Base-by-base conservation (phyloP, 306 rosid species). In the Purshia tridentata region DNA sequence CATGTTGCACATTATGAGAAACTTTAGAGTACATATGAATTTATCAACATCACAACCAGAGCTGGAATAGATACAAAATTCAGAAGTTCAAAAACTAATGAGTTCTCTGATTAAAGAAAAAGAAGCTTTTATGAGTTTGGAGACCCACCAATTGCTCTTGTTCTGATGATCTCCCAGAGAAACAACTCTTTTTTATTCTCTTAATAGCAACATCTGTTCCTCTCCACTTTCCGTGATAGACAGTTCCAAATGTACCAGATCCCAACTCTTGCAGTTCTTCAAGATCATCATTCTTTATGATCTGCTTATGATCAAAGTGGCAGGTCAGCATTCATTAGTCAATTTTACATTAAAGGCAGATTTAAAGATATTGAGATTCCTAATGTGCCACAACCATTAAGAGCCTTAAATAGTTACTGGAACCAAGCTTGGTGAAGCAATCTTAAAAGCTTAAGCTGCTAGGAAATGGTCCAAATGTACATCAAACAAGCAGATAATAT, bases 221-320 rank as follows among this genome's bases (percentile, higher is more conserved):
- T 80, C 99, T 91, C 99, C 98, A 95, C 80, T 87, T 88, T 63
- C 99, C 98, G 46, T 85, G 98, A 85, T 85, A 91, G 76, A 95
- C 99, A 51, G 97, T 95, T 76, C 99, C 99, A 80, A 88, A 95
- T 56, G 98, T 91, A 81, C 99, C 99, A 41, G 99, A 95, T 79
- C 99, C 99, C 60, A 91, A 76, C 77, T 90, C 99, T 65, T 79
- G 89, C 78, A 83, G 75, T 65, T 95, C 98, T 81, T 95, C 97
- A 51, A 95, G 89, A 81, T 91, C 97, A 74, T 73, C 74, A 75
- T 91, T 81, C 74, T 82, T 92, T 80, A 95, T 91, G 71, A 82
- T 95, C 98, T 95, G 90, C 86, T 77, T 51, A 69, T 79, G 70
- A 73, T 53, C 65, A 75, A 63, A 42, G 50, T 41, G 7, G 67